Conservation (phyloP, 225 moss, liverwort and hornwort species). For the Sphagnum tenellum region DNA sequence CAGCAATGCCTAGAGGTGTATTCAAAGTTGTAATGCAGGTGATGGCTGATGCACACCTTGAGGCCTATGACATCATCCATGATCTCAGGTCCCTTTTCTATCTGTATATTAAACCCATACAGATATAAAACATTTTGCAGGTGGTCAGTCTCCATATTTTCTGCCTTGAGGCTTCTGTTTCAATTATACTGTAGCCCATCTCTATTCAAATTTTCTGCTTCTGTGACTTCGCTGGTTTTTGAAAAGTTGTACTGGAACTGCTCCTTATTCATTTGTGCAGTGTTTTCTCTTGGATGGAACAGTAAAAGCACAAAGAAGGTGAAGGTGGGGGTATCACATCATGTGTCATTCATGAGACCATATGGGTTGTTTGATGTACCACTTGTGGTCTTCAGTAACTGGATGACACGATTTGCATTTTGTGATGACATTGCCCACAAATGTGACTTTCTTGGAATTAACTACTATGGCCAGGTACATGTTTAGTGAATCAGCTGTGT, state of each 20-base stretch:
- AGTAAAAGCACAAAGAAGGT: constrained; percentile 57
- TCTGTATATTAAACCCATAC: too few species aligned
- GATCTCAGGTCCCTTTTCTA: constrained; percentile 27
- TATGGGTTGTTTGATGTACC: constrained; percentile 94
- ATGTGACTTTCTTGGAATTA: constrained; percentile 87
- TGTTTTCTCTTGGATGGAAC: constrained; percentile 4
- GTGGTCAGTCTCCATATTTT: too few species aligned
- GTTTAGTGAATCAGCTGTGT: too few species aligned
- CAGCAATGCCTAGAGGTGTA: constrained; percentile 65
- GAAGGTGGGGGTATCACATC: constrained; percentile 90
- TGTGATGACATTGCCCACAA: constrained; percentile 74
- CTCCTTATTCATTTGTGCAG: too few species aligned
- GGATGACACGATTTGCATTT: constrained; percentile 84
- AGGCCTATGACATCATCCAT: constrained; percentile 82
- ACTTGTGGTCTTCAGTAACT: constrained; percentile 80
- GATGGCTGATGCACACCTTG: constrained; percentile 79
- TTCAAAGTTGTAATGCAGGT: constrained; percentile 75
- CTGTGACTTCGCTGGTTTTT: too few species aligned
- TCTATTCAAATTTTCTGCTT: too few species aligned
- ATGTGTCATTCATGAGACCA: constrained; percentile 95
- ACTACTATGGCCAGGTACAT: constrained; percentile 95
- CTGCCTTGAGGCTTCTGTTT: too few species aligned
- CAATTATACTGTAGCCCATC: too few species aligned
- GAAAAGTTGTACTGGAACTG: too few species aligned
- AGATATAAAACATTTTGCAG: too few species aligned